These are phyloP conservation scores for Perkinsus chesapeaki DNA, from an alignment of 169 alveolate genomes.

Conservation along the genomic window DNA sequence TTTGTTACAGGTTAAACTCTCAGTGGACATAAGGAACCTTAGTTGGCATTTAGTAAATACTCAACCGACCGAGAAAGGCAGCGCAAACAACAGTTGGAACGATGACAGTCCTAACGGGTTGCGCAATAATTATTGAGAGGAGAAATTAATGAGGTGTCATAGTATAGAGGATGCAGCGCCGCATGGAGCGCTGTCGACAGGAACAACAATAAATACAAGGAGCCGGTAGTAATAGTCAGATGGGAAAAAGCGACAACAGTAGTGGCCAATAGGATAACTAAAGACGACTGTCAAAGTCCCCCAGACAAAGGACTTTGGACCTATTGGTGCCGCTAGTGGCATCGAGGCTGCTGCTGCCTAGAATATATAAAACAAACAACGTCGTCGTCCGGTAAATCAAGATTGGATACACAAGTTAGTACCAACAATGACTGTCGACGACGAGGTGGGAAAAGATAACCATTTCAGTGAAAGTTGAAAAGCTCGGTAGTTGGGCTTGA, in stretches of 20 bases:
- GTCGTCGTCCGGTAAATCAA: too few relatives aligned
- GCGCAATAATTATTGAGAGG: not conserved
- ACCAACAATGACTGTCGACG: too few relatives aligned
- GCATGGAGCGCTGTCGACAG: slow-evolving; percentile 2
- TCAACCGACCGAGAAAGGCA: not conserved
- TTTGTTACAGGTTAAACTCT: not conserved
- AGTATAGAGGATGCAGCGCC: not conserved
- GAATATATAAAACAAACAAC: too few relatives aligned
- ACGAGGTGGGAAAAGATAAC: too few relatives aligned
- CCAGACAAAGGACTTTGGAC: too few relatives aligned
- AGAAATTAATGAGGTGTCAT: not conserved
- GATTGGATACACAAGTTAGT: too few relatives aligned
- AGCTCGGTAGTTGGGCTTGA: too few relatives aligned
- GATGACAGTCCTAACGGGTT: not conserved
- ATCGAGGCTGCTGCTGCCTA: too few relatives aligned
- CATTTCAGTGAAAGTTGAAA: too few relatives aligned
- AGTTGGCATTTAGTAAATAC: not conserved
- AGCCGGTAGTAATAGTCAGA: not conserved
- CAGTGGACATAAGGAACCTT: not conserved
- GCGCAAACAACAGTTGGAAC: not conserved
- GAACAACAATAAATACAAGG: not conserved
- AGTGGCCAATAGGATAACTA: not conserved
- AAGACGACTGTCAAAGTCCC: too few relatives aligned
- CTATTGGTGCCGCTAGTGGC: too few relatives aligned
- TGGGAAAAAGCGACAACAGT: not conserved